Conservation (phyloP, 1,284 basidiomycete species). For the Cystobasidium pallidum region DNA sequence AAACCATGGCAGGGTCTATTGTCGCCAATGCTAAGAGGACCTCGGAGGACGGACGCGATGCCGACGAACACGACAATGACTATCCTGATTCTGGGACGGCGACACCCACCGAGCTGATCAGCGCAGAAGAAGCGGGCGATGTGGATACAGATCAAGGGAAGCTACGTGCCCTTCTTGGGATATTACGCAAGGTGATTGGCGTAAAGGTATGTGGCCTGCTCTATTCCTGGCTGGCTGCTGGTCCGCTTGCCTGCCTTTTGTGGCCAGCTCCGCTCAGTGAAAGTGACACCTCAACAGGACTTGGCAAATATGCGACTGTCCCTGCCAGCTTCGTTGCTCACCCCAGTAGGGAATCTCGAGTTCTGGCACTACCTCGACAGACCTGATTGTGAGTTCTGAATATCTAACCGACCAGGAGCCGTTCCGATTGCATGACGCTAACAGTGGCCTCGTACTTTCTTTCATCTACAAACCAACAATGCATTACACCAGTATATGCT, state of each 20-base stretch:
- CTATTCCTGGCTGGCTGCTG: background rate
- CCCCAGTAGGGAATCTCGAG: conserved; percentile 90
- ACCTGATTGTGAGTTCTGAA: conserved; percentile 63
- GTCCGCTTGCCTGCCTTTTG: background rate
- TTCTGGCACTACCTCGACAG: conserved; percentile 95
- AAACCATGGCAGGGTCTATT: background rate
- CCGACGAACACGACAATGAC: background rate
- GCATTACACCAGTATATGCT: conserved; percentile 41
- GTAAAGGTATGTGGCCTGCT: conserved; percentile 38
- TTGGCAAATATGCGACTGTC: conserved; percentile 43
- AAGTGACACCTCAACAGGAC: conserved; percentile 17
- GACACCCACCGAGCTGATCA: conserved; percentile 28
- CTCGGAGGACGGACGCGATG: background rate
- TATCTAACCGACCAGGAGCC: conserved; percentile 4
- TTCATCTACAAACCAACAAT: background rate
- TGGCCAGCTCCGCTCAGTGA: background rate
- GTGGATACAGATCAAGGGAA: conserved; percentile 35
- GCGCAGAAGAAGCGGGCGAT: conserved; percentile 21
- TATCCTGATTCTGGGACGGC: conserved; percentile 12
- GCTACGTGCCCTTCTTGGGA: conserved; percentile 42
- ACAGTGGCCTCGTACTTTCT: background rate
- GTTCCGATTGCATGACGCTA: conserved; percentile 19
- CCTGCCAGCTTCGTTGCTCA: conserved; percentile 55
- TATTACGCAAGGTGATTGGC: conserved; percentile 42
- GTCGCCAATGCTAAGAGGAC: background rate